Conservation (phyloP, 2,329 filamentous ascomycete species). For the Fusarium luffae region DNA sequence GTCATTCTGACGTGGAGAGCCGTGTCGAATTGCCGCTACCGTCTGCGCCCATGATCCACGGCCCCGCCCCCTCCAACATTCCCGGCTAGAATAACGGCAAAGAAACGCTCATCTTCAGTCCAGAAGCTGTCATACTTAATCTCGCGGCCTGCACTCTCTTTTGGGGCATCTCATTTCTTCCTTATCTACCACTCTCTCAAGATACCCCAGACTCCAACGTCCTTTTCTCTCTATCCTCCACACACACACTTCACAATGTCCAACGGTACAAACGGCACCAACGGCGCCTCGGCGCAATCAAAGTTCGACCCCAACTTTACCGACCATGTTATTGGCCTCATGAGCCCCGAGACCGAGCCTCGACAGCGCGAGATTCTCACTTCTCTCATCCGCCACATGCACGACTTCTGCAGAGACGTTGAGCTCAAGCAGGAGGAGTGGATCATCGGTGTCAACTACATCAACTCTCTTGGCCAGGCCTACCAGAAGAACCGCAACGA, state of each 20-base stretch:
- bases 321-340: conserved; percentile 76
- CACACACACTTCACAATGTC: conserved; percentile 28
- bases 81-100: conserved; percentile 37
- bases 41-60: conserved; percentile 22
- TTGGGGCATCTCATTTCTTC: not conserved
- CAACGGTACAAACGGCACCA: conserved; percentile 35
- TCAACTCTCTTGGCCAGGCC: conserved; percentile 79
- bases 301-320: conserved; percentile 83
- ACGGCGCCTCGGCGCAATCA: conserved; percentile 22
- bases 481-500: conserved; percentile 78
- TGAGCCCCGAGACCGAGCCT: conserved; percentile 75
- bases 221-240: too few relatives aligned
- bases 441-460: conserved; percentile 78
- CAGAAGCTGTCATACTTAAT: conserved; percentile 10
- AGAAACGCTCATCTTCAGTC: not conserved
- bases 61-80: conserved; percentile 35
- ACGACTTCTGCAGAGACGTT: conserved; percentile 82
- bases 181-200: not conserved
- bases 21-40: conserved; percentile 37
- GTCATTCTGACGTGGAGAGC: conserved; percentile 30
- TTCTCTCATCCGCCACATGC: conserved; percentile 75
- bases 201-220: conserved; percentile 12
- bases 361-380: conserved; percentile 72
- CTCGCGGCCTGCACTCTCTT: conserved; percentile 1
- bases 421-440: conserved; percentile 82